These are phyloP conservation scores for Penicillium lagena DNA, from an alignment of 495 filamentous ascomycete genomes.

Conservation along the genomic window DNA sequence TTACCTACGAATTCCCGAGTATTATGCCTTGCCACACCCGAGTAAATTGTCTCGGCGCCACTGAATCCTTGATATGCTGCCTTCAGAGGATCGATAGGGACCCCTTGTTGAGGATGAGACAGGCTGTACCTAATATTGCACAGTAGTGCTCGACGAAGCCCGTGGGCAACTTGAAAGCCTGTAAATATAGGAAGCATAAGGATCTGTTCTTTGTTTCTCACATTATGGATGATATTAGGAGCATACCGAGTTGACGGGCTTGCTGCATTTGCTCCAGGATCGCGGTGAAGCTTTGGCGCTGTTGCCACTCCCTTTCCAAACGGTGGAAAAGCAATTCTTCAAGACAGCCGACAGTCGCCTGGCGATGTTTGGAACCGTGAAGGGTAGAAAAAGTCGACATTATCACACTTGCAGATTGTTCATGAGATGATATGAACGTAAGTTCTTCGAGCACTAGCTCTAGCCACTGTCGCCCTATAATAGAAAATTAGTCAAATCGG, in stretches of 20 bases:
- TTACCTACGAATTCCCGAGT: neutral
- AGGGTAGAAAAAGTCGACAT: neutral
- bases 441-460: conserved; percentile 9
- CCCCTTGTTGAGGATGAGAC: neutral
- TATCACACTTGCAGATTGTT: conserved; percentile 9
- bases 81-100: neutral
- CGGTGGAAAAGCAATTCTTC: conserved; percentile 16
- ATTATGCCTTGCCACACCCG: neutral
- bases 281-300: neutral
- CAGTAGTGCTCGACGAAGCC: neutral
- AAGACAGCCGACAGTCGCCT: conserved; percentile 3
- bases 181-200: neutral
- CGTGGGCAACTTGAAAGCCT: neutral
- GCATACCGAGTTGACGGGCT: conserved; percentile 4
- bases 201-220: neutral
- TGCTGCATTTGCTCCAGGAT: conserved; percentile 4
- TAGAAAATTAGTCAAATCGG: neutral
- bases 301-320: conserved; percentile 4
- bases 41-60: neutral
- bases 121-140: neutral
- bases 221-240: neutral
- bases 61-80: neutral
- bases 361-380: no score
- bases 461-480: conserved; percentile 13
- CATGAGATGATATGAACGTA: conserved; percentile 8